Percentiles rank a stretch among this genome's conserved stretches.
These are phyloP conservation scores for Oryza australiensis DNA, from an alignment of 176 grass and related monocot species.

Conservation along the genomic window DNA sequence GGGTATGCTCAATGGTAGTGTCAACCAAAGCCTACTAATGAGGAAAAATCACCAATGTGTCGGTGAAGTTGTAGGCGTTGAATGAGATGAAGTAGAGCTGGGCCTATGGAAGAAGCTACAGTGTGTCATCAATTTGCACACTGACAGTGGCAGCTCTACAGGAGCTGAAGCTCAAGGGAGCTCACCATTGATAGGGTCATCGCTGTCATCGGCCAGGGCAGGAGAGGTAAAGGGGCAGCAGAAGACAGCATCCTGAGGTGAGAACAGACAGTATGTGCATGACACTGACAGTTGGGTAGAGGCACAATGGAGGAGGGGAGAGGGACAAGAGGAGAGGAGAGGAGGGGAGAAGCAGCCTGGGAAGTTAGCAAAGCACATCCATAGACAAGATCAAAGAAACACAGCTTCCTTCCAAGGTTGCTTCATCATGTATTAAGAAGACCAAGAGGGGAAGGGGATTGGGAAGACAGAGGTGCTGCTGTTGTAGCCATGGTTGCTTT, in stretches of 20 bases:
- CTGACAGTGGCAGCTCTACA: background rate
- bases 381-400: too few relatives aligned
- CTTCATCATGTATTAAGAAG: background rate
- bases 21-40: too few relatives aligned
- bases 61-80: background rate
- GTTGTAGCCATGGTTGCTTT: background rate
- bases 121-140: background rate
- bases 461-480: background rate
- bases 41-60: background rate
- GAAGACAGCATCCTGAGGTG: background rate
- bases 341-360: background rate
- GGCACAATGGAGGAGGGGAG: background rate
- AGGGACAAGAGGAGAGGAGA: too few relatives aligned
- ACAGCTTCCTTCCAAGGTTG: too few relatives aligned
- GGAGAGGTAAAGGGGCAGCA: background rate
- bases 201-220: too few relatives aligned
- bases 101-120: background rate
- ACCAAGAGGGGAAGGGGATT: background rate
- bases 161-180: background rate
- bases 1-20: too few relatives aligned
- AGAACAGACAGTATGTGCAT: background rate
- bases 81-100: background rate
- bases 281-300: too few relatives aligned
- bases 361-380: background rate
- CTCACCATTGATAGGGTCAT: too few relatives aligned